Evolutionary conservation across 1,284 basidiomycete genomes (phyloP).

Genomic region (Pseudozyma sp.): DNA sequence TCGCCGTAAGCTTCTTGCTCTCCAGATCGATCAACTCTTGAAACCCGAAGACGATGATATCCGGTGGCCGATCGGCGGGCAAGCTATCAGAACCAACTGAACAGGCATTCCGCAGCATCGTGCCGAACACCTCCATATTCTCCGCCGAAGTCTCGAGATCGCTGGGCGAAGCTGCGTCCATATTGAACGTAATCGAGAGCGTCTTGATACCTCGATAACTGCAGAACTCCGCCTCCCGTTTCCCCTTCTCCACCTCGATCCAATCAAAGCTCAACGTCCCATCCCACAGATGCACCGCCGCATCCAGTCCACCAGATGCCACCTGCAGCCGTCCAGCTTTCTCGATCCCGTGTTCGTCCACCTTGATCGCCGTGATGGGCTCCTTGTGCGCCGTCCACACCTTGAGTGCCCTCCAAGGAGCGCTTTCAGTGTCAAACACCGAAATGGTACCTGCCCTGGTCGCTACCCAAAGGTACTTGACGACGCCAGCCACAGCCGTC

Average conservation of each 20-base stretch:
- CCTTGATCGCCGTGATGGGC: slow-evolving; percentile 78
- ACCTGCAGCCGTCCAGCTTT: slow-evolving; percentile 74
- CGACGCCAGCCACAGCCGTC: slow-evolving; percentile 58
- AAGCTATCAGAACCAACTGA: slow-evolving; percentile 25
- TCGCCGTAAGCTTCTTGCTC: slow-evolving; percentile 85
- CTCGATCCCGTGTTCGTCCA: slow-evolving; percentile 70
- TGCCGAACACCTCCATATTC: slow-evolving; percentile 57
- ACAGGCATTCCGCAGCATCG: slow-evolving; percentile 53
- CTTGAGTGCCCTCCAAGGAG: slow-evolving; percentile 83
- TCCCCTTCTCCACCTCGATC: slow-evolving; percentile 83
- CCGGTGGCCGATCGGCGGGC: slow-evolving; percentile 73
- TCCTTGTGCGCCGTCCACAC: slow-evolving; percentile 84
- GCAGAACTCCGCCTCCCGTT: slow-evolving; percentile 81
- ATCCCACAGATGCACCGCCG: slow-evolving; percentile 85
- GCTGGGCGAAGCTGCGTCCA: slow-evolving; percentile 86
- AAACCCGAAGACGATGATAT: slow-evolving; percentile 91
- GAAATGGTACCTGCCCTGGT: slow-evolving; percentile 82
- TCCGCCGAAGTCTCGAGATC: slow-evolving; percentile 71
- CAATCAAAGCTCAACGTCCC: slow-evolving; percentile 85
- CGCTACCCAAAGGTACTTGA: slow-evolving; percentile 80
- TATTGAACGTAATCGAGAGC: slow-evolving; percentile 92
- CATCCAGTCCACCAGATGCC: slow-evolving; percentile 82
- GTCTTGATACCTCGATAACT: slow-evolving; percentile 81
- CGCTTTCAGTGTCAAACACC: slow-evolving; percentile 78
- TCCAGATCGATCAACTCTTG: slow-evolving; percentile 97